Evolutionary conservation across 371 early-diverging fungal genomes (phyloP).

Genomic region (Hamiltosporidium tvaerminnensis): DNA sequence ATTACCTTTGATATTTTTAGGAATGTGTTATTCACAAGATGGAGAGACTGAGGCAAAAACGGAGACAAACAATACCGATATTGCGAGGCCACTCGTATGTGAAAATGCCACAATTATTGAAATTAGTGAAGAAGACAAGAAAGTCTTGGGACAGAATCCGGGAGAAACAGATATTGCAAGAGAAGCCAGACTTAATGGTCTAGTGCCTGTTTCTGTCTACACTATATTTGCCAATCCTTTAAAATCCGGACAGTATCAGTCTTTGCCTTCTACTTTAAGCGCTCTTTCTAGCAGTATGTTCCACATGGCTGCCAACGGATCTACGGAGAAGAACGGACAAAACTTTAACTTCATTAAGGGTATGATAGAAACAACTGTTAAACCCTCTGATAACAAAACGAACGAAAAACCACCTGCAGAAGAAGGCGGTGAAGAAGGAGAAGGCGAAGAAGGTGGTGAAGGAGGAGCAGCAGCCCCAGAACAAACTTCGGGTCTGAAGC

Average conservation of each 20-base stretch:
- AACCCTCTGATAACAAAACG: neutral
- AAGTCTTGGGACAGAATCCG: neutral
- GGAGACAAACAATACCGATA: no score
- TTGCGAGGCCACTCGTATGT: no score
- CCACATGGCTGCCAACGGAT: neutral
- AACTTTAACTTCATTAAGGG: neutral
- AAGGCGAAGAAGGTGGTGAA: neutral
- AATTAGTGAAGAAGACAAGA: neutral
- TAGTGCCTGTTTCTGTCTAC: neutral
- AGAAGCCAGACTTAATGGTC: neutral
- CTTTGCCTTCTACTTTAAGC: neutral
- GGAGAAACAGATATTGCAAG: neutral
- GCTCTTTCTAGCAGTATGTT: neutral
- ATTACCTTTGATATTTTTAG: no score
- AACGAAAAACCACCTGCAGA: neutral
- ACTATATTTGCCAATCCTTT: slow-evolving; percentile 2
- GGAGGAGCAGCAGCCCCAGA: neutral
- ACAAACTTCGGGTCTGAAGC: no score
- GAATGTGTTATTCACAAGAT: no score
- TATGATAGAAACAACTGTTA: neutral
- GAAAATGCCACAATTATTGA: neutral
- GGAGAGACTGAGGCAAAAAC: no score
- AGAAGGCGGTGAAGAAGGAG: neutral
- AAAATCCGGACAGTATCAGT: neutral
- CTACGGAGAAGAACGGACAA: neutral